Conservation (phyloP, 805 yeast species). For the Kodamaea sagamina region DNA sequence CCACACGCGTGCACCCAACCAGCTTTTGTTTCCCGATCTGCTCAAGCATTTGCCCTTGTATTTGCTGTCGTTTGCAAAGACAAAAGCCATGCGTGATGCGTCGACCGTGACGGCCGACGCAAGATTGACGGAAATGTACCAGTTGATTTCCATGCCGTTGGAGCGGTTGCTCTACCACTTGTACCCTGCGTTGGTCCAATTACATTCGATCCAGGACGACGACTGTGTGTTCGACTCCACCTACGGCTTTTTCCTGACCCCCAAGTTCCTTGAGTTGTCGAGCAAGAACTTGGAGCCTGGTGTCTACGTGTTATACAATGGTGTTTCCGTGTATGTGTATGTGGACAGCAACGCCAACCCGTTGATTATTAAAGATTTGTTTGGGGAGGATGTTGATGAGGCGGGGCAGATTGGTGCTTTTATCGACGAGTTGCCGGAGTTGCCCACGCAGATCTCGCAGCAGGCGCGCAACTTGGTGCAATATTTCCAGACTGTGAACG, state of each 20-base stretch:
- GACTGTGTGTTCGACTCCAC: constrained; percentile 44
- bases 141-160: constrained; percentile 54
- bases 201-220: constrained; percentile 61
- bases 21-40: constrained; percentile 79
- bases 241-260: constrained; percentile 50
- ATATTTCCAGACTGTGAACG: constrained; percentile 48
- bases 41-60: constrained; percentile 69
- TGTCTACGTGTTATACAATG: constrained; percentile 75
- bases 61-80: constrained; percentile 68
- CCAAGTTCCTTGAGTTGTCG: constrained; percentile 48
- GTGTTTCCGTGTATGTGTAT: constrained; percentile 60
- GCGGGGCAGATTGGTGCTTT: constrained; percentile 50
- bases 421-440: constrained; percentile 62
- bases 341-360: constrained; percentile 70
- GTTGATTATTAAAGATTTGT: constrained; percentile 67
- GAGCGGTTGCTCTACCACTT: constrained; percentile 61
- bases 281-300: constrained; percentile 60
- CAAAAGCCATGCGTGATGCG: constrained; percentile 57
- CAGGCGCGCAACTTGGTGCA: constrained; percentile 66
- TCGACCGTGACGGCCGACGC: constrained; percentile 58
- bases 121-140: constrained; percentile 56
- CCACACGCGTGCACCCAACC: constrained; percentile 46
- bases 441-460: constrained; percentile 66
- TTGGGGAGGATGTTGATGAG: constrained; percentile 56
- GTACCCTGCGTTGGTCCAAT: constrained; percentile 77